Base-by-base conservation (phyloP, 1,284 basidiomycete genomes). In the Tylopilus sp. region DNA sequence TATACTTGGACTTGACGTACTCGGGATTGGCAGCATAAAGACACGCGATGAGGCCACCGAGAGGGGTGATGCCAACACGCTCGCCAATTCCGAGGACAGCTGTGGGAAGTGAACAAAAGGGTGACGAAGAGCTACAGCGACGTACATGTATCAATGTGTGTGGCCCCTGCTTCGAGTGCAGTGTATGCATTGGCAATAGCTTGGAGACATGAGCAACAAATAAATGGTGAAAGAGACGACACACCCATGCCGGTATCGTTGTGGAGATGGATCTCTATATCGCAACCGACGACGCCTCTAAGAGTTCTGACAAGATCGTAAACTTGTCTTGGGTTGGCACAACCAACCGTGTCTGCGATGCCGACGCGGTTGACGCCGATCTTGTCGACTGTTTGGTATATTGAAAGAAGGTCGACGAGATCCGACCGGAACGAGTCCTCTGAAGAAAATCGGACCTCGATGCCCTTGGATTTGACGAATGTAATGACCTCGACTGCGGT, bases 341-440 rank as follows among this genome's bases (percentile, higher is more conserved):
- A 98, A 46, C 96, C 96, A 59, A 99, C 96, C 12, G 96, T 99
- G 73, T 99, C 96, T 33, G 96, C 96, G 59, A 99, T 95, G 71
- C 96, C 96, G 59, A 99, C 96, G 60, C 96, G 87, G 80, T 99
- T 94, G 49, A 99, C 95, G 54, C 96, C 96, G 64, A 99, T 94
- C 81, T 98, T 98, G 79, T 99, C 96, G 50, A 99, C 96, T 46
- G 95, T 96, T 73, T 96, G 92, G 80, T 99, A 99, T 75, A 99
- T 98, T 44, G 91, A 94, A 49, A 99, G 81, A 44, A 99, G 81
- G 76, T 99, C 96, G 71, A 99, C 96, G 55, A 99, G 84, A 73
- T 99, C 95, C 60, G 95, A 99, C 59, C 96, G 91, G 91, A 99
- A 99, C 34, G 93, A 97, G 73, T 99, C 96, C 73, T 99, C 96